Conservation (phyloP, 345 rosid species). For the Brassica rapa region DNA sequence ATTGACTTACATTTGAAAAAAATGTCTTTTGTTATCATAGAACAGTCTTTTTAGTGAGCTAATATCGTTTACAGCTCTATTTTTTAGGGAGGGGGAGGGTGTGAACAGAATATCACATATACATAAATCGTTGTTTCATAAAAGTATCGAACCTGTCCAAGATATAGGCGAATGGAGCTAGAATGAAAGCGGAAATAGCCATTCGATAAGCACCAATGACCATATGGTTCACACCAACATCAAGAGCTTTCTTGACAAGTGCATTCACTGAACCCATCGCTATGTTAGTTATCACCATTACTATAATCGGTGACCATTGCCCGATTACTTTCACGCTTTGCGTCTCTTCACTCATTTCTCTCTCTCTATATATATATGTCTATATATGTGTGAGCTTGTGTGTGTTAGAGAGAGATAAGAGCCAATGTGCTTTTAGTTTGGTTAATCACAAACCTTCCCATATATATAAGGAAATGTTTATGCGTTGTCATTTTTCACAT, state of each 20-base stretch:
- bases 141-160: conserved; percentile 58
- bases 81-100: too few species aligned
- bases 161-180: conserved; percentile 63
- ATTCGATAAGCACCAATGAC: conserved; percentile 68
- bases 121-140: neutral
- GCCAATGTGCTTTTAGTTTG: conserved; percentile 25
- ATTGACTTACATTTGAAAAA: too few species aligned
- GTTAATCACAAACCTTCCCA: neutral
- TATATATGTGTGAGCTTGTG: neutral
- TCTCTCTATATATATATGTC: neutral
- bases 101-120: too few species aligned
- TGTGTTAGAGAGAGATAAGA: conserved; percentile 15
- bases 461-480: conserved; percentile 3
- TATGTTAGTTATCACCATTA: conserved; percentile 52
- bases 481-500: neutral
- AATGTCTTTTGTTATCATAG: too few species aligned
- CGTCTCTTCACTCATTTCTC: conserved; percentile 15
- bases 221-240: conserved; percentile 61
- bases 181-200: conserved; percentile 54
- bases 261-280: conserved; percentile 62
- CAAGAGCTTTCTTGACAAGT: conserved; percentile 62
- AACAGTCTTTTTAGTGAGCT: too few species aligned
- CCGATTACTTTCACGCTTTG: conserved; percentile 25
- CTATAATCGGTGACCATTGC: conserved; percentile 54
- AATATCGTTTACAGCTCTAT: too few species aligned